phyloP scores from a whole-genome alignment of 768 basidiomycete species.

The Amanita subjunquillea region DNA sequence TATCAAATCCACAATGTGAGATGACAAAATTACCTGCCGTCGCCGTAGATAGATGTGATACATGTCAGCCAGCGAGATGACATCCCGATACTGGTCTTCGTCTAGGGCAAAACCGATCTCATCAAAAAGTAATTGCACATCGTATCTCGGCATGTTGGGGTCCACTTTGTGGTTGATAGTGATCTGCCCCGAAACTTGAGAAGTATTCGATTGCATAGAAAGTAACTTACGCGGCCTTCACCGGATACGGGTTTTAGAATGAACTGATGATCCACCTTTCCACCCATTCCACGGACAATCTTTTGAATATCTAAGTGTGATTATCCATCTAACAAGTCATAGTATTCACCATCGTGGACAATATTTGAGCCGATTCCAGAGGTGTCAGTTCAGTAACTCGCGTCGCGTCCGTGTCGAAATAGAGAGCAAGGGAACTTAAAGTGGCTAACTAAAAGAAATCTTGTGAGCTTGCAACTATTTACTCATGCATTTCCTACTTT shows the following conservation, averaged over 20 bases:
- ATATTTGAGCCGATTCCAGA: conserved; percentile 58
- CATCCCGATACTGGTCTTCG: conserved; percentile 89
- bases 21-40: conserved; percentile 44
- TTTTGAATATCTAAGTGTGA: conserved; percentile 10
- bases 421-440: conserved; percentile 78
- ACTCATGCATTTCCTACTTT: conserved; percentile 42
- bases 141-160: conserved; percentile 70
- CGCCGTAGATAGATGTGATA: conserved; percentile 91
- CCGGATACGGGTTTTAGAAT: conserved; percentile 94
- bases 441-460: conserved; percentile 55
- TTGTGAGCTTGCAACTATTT: conserved; percentile 2
- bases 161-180: conserved; percentile 75
- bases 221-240: conserved; percentile 66
- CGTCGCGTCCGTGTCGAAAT: conserved; percentile 88
- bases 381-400: conserved; percentile 64
- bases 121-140: conserved; percentile 81
- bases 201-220: conserved; percentile 2
- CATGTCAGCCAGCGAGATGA: conserved; percentile 88
- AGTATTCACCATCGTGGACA: conserved; percentile 59
- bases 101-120: conserved; percentile 91
- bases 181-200: conserved; percentile 33
- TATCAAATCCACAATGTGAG: background rate
- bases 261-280: conserved; percentile 70
- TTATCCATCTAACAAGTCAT: background rate
- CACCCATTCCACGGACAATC: conserved; percentile 38